Conservation (phyloP, 352 stramenopile genomes). For the Lagenidium sp. region DNA sequence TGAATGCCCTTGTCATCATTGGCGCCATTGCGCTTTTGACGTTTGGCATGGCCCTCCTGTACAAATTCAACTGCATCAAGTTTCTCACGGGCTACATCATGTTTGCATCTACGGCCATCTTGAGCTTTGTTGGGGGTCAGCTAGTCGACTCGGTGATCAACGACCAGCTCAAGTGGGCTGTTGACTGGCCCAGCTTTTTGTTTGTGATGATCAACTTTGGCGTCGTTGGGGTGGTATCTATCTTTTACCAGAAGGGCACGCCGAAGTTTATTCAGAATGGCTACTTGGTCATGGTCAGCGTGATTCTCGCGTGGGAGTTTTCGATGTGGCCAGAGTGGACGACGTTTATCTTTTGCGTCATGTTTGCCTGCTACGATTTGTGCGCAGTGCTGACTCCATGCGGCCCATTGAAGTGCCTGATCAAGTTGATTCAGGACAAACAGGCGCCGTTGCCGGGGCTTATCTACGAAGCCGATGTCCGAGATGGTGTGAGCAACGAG, state of each 20-base stretch:
- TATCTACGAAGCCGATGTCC: constrained; percentile 93
- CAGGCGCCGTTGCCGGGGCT: constrained; percentile 87
- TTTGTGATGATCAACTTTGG: constrained; percentile 90
- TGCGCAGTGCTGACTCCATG: constrained; percentile 97
- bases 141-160: constrained; percentile 76
- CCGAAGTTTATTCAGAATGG: constrained; percentile 87
- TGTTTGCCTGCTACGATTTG: constrained; percentile 97
- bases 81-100: constrained; percentile 84
- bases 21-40: constrained; percentile 73
- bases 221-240: constrained; percentile 81
- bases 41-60: constrained; percentile 85
- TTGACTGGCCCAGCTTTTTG: constrained; percentile 72
- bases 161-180: constrained; percentile 56
- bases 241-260: constrained; percentile 87
- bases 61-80: constrained; percentile 87
- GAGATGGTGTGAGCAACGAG: constrained; percentile 51
- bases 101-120: constrained; percentile 77
- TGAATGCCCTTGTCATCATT: constrained; percentile 89
- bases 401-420: constrained; percentile 91
- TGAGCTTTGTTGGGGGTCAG: constrained; percentile 83
- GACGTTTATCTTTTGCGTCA: constrained; percentile 88
- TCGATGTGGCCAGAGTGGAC: constrained; percentile 94
- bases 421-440: constrained; percentile 91
- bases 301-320: constrained; percentile 97
- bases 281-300: constrained; percentile 92